Evolutionary conservation across 2,329 filamentous ascomycete species (phyloP), one percentile per base, ranked within the genome.

Genomic region (Helotiales sp.): DNA sequence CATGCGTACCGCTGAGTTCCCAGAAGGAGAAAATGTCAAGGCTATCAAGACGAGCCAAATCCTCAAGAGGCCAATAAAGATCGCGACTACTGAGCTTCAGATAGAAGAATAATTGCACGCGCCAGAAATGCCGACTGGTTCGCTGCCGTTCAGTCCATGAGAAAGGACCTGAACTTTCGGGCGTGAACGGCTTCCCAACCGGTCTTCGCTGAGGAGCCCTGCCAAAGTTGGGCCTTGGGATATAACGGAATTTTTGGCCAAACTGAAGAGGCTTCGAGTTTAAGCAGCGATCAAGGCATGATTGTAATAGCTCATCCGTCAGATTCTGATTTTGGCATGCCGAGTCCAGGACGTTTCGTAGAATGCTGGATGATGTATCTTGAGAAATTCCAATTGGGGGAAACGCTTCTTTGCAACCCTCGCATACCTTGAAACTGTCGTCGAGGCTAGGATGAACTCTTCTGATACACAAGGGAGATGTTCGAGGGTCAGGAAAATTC

Each of bases 11-110:
- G 17, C 24, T 30, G 17, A 55, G 28, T 20, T 34, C 28, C 50
- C 50, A 55, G n/a, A 55, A 55, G 1, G 50, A 55, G 50, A 20
- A 34, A 20, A 55, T 34, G 8, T 55, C 50, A 34, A 55, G 50
- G 28, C 30, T 34, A n/a, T 34, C n/a, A 22, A 55, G 50, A 34
- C 28, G 50, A 30, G n/a, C 50, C 1, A 30, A 4, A 34, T 55
- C 50, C 28, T 34, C 28, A 40, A 40, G 1, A 24, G 54, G 30
- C 54, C 54, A 37, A 24, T 13, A 32, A 26, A 58, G 54, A 58
- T 58, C 22, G 3, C n/a, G n/a, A 40, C 20, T 40, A 1, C 20
- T 24, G 30, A 58, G 54, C 32, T 40, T 58, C 20, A 58, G 11
- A 26, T 40, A 5, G 2, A 26, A 58, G 54, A 58, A 58, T 15